A percentile compares a stretch with the other conserved stretches of the same genome.
Evolutionary conservation across 805 yeast genomes (phyloP).

Genomic region (Starmerella khaoyaiensis): DNA sequence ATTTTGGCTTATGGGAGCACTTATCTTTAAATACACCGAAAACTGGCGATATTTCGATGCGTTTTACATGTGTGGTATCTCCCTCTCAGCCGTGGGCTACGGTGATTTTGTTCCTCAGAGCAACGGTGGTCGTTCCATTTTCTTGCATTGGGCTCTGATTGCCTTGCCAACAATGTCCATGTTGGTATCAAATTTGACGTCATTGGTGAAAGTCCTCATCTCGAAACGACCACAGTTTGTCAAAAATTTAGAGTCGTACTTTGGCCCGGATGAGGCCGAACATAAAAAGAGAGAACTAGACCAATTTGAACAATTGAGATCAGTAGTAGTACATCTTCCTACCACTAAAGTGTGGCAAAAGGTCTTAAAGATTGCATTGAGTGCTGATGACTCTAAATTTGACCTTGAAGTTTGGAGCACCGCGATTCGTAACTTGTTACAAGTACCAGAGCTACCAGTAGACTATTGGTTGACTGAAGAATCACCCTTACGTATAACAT

Average conservation of each 20-base stretch:
- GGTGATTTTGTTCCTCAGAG: constrained; percentile 59
- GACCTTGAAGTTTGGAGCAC: constrained; percentile 11
- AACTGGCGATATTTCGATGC: constrained; percentile 59
- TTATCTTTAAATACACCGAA: constrained; percentile 40
- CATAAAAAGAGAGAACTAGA: not conserved
- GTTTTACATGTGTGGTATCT: constrained; percentile 63
- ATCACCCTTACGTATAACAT: constrained; percentile 15
- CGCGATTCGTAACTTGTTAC: constrained; percentile 2
- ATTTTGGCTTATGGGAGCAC: constrained; percentile 66
- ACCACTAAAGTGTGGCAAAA: constrained; percentile 9
- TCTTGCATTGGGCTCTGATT: constrained; percentile 64
- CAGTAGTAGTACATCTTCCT: not conserved
- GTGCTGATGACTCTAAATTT: not conserved
- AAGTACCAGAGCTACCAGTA: constrained; percentile 2
- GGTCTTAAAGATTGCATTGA: constrained; percentile 3
- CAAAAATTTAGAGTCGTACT: not conserved
- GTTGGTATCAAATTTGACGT: constrained; percentile 15
- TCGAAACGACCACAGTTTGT: not conserved
- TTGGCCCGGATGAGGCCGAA: not conserved
- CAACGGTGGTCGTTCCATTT: constrained; percentile 57
- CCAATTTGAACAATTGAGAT: not conserved
- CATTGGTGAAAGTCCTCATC: not conserved
- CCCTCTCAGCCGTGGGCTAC: constrained; percentile 73
- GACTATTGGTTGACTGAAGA: constrained; percentile 19
- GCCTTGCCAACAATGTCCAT: constrained; percentile 79